Evolutionary conservation across 805 yeast genomes (phyloP).

Genomic region (Candida nemodendra): DNA sequence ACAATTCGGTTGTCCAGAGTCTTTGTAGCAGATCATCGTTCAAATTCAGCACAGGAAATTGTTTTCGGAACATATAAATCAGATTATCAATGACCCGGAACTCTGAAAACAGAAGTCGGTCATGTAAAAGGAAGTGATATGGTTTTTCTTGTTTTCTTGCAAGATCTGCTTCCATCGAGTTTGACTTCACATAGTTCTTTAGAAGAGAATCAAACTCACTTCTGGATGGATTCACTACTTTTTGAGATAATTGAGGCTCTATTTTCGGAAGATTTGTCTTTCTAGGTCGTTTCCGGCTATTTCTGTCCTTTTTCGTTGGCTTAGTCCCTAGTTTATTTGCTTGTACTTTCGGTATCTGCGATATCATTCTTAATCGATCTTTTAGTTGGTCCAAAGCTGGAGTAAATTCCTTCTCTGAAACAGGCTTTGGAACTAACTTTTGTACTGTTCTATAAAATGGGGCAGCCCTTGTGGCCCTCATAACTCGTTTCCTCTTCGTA

Average conservation of each 20-base stretch:
- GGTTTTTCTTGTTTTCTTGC: conserved; percentile 12
- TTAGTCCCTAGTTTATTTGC: neutral
- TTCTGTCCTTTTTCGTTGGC: neutral
- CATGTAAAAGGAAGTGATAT: conserved; percentile 29
- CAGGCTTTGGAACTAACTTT: neutral
- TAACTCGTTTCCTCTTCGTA: neutral
- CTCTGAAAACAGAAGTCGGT: conserved; percentile 21
- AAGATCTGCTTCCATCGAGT: conserved; percentile 18
- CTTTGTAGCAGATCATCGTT: conserved; percentile 1
- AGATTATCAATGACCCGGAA: conserved; percentile 19
- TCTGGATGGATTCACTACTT: conserved; percentile 9
- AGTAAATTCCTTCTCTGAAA: neutral
- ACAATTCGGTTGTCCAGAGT: conserved; percentile 22
- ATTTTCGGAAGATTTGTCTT: conserved; percentile 4
- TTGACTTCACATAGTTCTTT: conserved; percentile 26
- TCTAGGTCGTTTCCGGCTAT: neutral
- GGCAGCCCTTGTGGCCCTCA: neutral
- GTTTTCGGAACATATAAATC: conserved; percentile 5
- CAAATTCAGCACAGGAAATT: conserved; percentile 10
- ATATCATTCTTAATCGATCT: neutral
- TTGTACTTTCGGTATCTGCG: neutral
- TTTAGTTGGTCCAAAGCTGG: neutral
- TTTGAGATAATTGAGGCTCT: conserved; percentile 7
- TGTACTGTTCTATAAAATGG: neutral
- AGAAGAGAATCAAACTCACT: conserved; percentile 23